Conservation (phyloP, 805 yeast species). For the Maudiozyma saulgeensis region DNA sequence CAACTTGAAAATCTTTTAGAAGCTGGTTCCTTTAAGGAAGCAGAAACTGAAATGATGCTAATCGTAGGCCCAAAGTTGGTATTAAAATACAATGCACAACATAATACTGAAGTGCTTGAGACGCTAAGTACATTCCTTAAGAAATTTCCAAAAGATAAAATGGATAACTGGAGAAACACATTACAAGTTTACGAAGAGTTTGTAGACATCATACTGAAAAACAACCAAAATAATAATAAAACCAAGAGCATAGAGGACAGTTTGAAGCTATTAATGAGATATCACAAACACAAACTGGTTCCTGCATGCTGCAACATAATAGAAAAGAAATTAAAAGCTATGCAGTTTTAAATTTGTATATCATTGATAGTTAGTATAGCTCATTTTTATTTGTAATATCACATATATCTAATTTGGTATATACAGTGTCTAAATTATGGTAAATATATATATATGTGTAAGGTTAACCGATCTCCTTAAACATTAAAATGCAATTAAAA, state of each 20-base stretch:
- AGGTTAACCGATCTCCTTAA: too few relatives aligned
- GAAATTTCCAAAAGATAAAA: conserved; percentile 35
- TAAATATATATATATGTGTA: too few relatives aligned
- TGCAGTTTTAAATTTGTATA: background rate
- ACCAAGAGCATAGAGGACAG: conserved; percentile 37
- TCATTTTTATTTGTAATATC: background rate
- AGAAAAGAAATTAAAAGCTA: conserved; percentile 33
- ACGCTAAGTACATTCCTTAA: conserved; percentile 32
- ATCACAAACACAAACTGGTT: conserved; percentile 23
- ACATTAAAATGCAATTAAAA: too few relatives aligned
- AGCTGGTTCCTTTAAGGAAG: conserved; percentile 53
- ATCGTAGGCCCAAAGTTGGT: conserved; percentile 68
- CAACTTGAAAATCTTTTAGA: conserved; percentile 53
- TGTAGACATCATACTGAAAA: conserved; percentile 28
- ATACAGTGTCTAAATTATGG: too few relatives aligned
- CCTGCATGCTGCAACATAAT: conserved; percentile 47
- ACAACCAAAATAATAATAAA: conserved; percentile 13
- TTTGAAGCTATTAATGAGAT: conserved; percentile 34
- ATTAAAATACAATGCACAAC: conserved; percentile 5
- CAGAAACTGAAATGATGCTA: conserved; percentile 47
- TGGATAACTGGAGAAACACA: conserved; percentile 46
- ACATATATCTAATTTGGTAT: too few relatives aligned
- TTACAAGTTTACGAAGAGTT: conserved; percentile 50
- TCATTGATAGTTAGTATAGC: background rate
- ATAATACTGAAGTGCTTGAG: conserved; percentile 34